Percentiles rank a stretch among this genome's conserved stretches.
Evolutionary conservation across 805 yeast genomes (phyloP).

Genomic region (Spathaspora sp.): DNA sequence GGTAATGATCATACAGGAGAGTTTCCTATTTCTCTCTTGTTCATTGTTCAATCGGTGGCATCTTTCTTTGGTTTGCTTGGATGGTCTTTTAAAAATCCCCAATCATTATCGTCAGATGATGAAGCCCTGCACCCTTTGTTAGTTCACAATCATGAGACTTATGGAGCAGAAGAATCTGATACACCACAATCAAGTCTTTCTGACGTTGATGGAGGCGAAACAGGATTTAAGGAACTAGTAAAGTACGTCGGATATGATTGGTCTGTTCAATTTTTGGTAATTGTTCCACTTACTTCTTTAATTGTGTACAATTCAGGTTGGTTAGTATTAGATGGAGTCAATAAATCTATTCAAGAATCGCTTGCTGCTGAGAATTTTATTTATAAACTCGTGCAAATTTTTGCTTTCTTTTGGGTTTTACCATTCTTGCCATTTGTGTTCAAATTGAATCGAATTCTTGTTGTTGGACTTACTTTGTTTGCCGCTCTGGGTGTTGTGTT

Average conservation of each 20-base stretch:
- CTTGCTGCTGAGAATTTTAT: constrained; percentile 35
- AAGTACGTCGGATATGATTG: constrained; percentile 62
- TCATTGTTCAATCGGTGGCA: constrained; percentile 43
- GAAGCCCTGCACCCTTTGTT: constrained; percentile 7
- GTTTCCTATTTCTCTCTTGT: constrained; percentile 45
- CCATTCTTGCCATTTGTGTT: constrained; percentile 69
- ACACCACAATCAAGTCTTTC: constrained; percentile 5
- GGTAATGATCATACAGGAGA: constrained; percentile 52
- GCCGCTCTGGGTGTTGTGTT: constrained; percentile 33
- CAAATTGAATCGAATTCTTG: constrained; percentile 55
- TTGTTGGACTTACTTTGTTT: constrained; percentile 34
- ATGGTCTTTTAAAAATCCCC: constrained; percentile 21
- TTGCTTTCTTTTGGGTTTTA: constrained; percentile 29
- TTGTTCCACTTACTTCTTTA: constrained; percentile 63
- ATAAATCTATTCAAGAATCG: constrained; percentile 72
- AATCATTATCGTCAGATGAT: constrained; percentile 7
- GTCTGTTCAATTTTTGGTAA: constrained; percentile 66
- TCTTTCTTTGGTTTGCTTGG: constrained; percentile 52
- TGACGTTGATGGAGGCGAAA: constrained; percentile 4
- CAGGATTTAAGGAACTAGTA: background rate
- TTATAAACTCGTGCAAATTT: constrained; percentile 21
- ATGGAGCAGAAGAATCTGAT: constrained; percentile 1
- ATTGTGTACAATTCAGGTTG: constrained; percentile 53
- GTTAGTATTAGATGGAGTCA: constrained; percentile 58
- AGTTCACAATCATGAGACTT: background rate